Evolutionary conservation across 495 filamentous ascomycete genomes (phyloP), one percentile per base, ranked within the genome.

Genomic region (Pseudotulostoma volvatum): DNA sequence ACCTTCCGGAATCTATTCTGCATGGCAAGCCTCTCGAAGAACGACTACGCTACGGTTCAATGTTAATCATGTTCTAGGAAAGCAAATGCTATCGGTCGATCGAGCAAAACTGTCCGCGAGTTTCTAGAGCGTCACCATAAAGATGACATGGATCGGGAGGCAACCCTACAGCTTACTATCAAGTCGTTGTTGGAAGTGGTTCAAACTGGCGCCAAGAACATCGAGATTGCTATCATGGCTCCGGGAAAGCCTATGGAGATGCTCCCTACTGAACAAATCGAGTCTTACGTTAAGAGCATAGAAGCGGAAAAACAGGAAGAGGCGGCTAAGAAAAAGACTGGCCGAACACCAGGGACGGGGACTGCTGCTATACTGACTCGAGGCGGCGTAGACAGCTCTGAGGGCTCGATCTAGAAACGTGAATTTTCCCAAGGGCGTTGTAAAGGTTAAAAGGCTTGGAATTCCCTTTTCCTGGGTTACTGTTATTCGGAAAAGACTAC

Each of bases 291-390:
- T 46, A 95, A 95, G 76, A 88, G 70, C 66, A 96, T 97, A 50
- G 92, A 97, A 68, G 79, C 83, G 44, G 90, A 96, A 74, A 97
- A 97, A 73, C 86, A 94, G 55, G 90, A 94, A 64, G 90, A 96
- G 66, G 88, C 87, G 8, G 82, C 81, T 21, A 88, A 82, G 71
- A 95, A 95, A 79, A 92, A 94, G 74, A 82, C 76, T 15, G 77
- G 81, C 35, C 74, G 81, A 39, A 74, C 72, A 44, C 73, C 78
- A 9, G 83, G 82, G 32, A 79, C 78, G 39, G 82, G 81, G 34
- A 81, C 70, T 44, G 75, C 82, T 2, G 76, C 84, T 23, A 87
- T 87, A 47, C 60, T 84, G 56, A 87, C 83, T 19, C 69, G 76
- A 44, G 73, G 70, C 37, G 65, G 62, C 39, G 52, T 45, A 18